Percentiles rank a stretch among this genome's conserved stretches.
Evolutionary conservation across 805 yeast species (phyloP).

Genomic region (Brettanomyces bruxellensis): DNA sequence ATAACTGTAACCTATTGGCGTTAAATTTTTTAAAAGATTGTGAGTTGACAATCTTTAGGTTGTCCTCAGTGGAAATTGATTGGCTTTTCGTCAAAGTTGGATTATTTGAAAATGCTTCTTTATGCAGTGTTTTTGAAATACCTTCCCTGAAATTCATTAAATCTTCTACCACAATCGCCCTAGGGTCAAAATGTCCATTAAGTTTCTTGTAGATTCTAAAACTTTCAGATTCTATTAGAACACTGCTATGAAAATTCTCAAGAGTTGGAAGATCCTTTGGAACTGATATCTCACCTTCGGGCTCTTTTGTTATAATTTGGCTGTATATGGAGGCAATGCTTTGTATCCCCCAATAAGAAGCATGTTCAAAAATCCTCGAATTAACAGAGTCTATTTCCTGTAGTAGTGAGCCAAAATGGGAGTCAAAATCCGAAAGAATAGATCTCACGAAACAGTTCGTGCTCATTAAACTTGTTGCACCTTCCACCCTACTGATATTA

Average conservation of each 20-base stretch:
- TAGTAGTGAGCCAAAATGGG: not conserved
- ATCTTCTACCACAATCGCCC: not conserved
- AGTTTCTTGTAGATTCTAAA: slow-evolving; percentile 4
- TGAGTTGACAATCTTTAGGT: slow-evolving; percentile 11
- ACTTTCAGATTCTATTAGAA: slow-evolving; percentile 4
- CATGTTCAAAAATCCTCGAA: not conserved
- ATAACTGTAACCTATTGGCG: slow-evolving; percentile 12
- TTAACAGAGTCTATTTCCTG: not conserved
- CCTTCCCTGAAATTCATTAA: slow-evolving; percentile 1
- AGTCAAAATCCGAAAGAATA: slow-evolving; percentile 2
- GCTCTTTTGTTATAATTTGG: not conserved
- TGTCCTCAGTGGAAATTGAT: not conserved
- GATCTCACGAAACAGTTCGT: slow-evolving; percentile 1
- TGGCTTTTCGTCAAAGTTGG: no score
- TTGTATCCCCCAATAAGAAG: slow-evolving; percentile 1
- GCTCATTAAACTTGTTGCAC: not conserved
- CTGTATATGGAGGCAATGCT: not conserved
- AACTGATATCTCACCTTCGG: not conserved
- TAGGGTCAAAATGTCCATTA: slow-evolving; percentile 2
- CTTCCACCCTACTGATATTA: not conserved
- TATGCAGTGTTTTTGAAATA: not conserved
- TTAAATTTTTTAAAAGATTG: slow-evolving; percentile 14
- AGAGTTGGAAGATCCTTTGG: not conserved
- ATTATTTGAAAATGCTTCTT: not conserved
- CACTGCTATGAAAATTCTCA: not conserved